Percentiles rank a stretch among this genome's conserved stretches.
phyloP scores from a whole-genome alignment of 805 yeast species.

The Suhomyces canberraensis region DNA sequence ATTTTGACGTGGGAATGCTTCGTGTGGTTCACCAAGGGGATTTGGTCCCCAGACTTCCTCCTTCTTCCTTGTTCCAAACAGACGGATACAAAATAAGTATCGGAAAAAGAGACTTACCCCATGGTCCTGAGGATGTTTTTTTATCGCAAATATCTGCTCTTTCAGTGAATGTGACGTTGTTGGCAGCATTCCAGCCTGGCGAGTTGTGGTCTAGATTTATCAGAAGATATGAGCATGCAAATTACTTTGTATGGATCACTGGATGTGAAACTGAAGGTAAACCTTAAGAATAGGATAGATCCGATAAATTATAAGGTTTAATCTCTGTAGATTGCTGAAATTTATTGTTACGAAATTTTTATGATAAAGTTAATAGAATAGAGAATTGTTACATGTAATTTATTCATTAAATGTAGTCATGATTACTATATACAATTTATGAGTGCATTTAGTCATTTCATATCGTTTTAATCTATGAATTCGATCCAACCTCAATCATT shows the following conservation, averaged over 20 bases:
- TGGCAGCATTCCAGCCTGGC: neutral
- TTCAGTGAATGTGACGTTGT: neutral
- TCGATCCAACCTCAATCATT: slow-evolving; percentile 42
- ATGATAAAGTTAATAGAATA: too few species aligned
- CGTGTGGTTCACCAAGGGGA: slow-evolving; percentile 60
- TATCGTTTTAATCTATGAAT: too few species aligned
- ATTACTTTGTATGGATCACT: slow-evolving; percentile 29
- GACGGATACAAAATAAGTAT: slow-evolving; percentile 53
- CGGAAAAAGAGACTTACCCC: slow-evolving; percentile 38
- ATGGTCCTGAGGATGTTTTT: slow-evolving; percentile 12
- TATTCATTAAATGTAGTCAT: too few species aligned
- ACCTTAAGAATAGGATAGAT: too few species aligned
- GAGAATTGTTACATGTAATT: too few species aligned
- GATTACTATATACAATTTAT: too few species aligned
- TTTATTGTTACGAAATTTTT: too few species aligned
- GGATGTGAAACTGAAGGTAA: too few species aligned
- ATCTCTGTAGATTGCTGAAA: too few species aligned
- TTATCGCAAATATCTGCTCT: slow-evolving; percentile 2
- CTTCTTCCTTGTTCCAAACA: slow-evolving; percentile 41
- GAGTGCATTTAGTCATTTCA: too few species aligned
- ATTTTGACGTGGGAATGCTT: slow-evolving; percentile 39
- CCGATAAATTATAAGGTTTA: too few species aligned
- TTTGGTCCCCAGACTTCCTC: slow-evolving; percentile 58
- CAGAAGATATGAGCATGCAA: slow-evolving; percentile 29
- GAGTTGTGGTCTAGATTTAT: slow-evolving; percentile 20